Base-by-base conservation (phyloP, 2,329 filamentous ascomycete genomes). In the Colletotrichum abscissum region DNA sequence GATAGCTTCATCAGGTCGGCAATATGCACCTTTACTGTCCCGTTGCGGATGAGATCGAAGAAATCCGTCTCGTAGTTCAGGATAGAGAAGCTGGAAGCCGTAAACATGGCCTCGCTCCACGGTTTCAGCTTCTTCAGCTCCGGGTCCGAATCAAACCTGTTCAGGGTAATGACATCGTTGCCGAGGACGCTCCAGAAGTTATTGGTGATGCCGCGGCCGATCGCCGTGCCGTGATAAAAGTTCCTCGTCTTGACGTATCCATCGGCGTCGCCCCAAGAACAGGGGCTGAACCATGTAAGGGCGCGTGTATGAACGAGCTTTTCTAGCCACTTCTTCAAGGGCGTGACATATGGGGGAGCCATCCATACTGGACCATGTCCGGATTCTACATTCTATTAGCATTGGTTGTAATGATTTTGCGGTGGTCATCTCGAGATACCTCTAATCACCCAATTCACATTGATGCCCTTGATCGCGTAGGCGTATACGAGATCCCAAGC, bases 211-310 rank as follows among this genome's bases (percentile, higher is more conserved):
- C 82, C 83, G 0, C 90, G 86, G 2, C 92, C 91, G 2, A 92
- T 66, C 42, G 83, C 80, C 0, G 89, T 92, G 26, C 85, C 83
- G 75, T 93, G 91, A 59, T 91, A 83, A 72, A 92, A 89, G 11
- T 80, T 78, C 4, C 90, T 86, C 2, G 89, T 83, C 12, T 82
- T 82, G 14, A 86, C 83, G 75, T 88, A 92, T 1, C 91, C 92
- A 77, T 91, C 91, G 2, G 86, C 88, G 1, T 86, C 84, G 5
- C 91, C 92, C 91, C 92, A 95, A 16, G 93, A 87, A 78, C 93
- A 95, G 0, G 94, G 93, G 64, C 89, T 92, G 81, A 95, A 91
- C 91, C 92, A 95, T 2, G 90, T 93, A 66, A 95, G 82, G 75
- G 93, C 86, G 0, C 93, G 90, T 0, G 89, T 92, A 38, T 87